Evolutionary conservation across 2,329 filamentous ascomycete species (phyloP), one percentile per base, ranked within the genome.

Genomic region (Cercospora berteroae): DNA sequence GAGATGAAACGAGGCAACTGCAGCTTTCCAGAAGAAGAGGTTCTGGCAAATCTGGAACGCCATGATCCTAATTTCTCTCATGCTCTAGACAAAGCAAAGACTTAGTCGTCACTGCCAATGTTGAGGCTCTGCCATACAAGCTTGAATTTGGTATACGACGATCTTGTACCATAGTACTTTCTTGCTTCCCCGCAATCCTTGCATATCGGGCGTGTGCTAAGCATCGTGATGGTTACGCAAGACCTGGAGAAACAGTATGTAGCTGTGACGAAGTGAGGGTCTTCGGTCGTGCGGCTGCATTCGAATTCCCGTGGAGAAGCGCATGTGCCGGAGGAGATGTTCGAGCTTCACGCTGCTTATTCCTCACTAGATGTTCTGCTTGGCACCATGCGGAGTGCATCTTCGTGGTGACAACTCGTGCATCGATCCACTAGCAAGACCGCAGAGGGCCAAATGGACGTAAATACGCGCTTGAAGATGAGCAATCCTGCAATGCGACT

Each of bases 191-290:
- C 48, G 48, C 48, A 52, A 52, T n/a, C 48, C 48, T 52, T 52
- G 48, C 48, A 13, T 27, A 27, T 5, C 25, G 48, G 12, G 23
- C 48, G 13, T 52, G 23, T 52, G 48, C 48, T 52, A 52, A 25
- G 48, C 48, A 52, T 52, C 48, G 48, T 27, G 48, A 55, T 55
- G 48, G 48, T 55, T 55, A 55, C 48, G 23, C 48, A 55, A 55
- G 4, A 16, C 20, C 20, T 55, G 23, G 13, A 55, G 48, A 16
- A 29, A n/a, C 36, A 9, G 36, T 16, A 29, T 13, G 23, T 27
- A 8, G 48, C 48, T 25, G 23, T 55, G 48, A 27, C 23, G 48
- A 55, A 55, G 48, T 55, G 48, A 55, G 20, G 48, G 25, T 23
- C 23, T 27, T 13, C 48, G 48, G 23, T 55, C 48, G 48, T 55